These are phyloP conservation scores for Hygrocybe punicea DNA, from an alignment of 768 basidiomycete genomes.

Conservation along the genomic window DNA sequence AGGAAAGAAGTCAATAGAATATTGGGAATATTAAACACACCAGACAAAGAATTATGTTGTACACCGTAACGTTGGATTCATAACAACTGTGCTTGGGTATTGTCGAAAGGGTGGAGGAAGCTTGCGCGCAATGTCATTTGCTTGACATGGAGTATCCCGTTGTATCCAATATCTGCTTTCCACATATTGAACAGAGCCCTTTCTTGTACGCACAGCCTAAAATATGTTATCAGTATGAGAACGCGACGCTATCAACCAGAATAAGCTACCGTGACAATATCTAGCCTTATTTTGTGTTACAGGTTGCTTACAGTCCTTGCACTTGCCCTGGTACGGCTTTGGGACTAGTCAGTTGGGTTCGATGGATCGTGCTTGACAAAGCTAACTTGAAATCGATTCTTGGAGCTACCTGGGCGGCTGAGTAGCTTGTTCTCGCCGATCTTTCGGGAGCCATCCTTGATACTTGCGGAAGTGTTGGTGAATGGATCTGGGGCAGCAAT, in stretches of 20 bases:
- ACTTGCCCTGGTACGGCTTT: conserved; percentile 82
- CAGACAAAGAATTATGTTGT: too few relatives aligned
- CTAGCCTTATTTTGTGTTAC: conserved; percentile 84
- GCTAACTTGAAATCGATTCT: conserved; percentile 73
- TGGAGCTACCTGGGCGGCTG: conserved; percentile 63
- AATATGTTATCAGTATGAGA: conserved; percentile 5
- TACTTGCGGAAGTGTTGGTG: conserved; percentile 63
- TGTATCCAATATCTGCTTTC: conserved; percentile 82
- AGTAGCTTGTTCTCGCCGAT: conserved; percentile 85
- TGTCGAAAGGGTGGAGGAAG: background rate
- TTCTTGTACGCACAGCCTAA: conserved; percentile 86
- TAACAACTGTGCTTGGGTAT: background rate
- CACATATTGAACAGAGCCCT: conserved; percentile 83
- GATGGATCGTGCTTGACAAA: conserved; percentile 13
- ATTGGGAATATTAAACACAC: too few relatives aligned
- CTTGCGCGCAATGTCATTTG: conserved; percentile 46
- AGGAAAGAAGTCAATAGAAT: too few relatives aligned
- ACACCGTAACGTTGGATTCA: background rate
- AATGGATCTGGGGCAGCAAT: conserved; percentile 89
- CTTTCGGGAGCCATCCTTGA: conserved; percentile 77
- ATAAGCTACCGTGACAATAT: conserved; percentile 75
- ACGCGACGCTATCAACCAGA: conserved; percentile 10
- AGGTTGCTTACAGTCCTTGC: conserved; percentile 82
- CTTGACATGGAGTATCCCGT: conserved; percentile 81
- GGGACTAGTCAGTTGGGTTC: conserved; percentile 16